Percentiles rank a stretch among this genome's conserved stretches.
Conservation (phyloP, 2,329 filamentous ascomycete genomes). For the Colletotrichum salicis region DNA sequence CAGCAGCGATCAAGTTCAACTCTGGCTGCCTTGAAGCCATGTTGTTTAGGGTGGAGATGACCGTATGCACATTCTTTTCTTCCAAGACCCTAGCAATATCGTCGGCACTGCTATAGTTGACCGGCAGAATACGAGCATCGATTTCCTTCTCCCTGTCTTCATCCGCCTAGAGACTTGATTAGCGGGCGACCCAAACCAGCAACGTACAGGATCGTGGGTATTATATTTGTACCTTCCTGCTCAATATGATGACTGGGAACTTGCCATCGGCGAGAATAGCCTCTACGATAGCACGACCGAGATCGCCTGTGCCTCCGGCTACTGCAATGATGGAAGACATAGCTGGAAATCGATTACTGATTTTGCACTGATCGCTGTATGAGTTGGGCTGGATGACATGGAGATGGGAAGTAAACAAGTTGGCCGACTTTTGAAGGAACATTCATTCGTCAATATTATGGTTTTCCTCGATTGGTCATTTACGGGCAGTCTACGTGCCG, state of each 20-base stretch:
- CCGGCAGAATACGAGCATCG: constrained; percentile 38
- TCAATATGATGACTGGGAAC: constrained; percentile 51
- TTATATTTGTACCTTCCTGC: constrained; percentile 36
- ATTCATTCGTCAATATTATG: background rate
- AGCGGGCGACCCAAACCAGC: constrained; percentile 43
- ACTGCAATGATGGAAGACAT: constrained; percentile 48
- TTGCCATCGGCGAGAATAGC: constrained; percentile 46
- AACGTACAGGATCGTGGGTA: constrained; percentile 27
- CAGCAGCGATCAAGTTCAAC: constrained; percentile 55
- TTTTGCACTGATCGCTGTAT: background rate
- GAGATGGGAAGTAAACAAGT: background rate
- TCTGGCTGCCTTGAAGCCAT: constrained; percentile 44
- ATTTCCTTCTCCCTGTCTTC: constrained; percentile 35
- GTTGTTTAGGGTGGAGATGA: constrained; percentile 54
- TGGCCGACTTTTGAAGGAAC: background rate
- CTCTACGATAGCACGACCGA: constrained; percentile 59
- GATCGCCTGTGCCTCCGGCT: constrained; percentile 55
- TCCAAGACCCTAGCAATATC: constrained; percentile 40
- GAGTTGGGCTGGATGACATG: background rate
- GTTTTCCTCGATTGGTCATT: background rate
- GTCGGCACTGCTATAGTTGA: constrained; percentile 42
- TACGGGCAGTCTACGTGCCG: background rate
- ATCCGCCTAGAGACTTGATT: constrained; percentile 17
- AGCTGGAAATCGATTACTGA: background rate
- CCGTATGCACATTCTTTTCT: constrained; percentile 53